A percentile compares a stretch with the other conserved stretches of the same genome.
Evolutionary conservation across 768 basidiomycete species (phyloP).

Genomic region (Mycena rosella): DNA sequence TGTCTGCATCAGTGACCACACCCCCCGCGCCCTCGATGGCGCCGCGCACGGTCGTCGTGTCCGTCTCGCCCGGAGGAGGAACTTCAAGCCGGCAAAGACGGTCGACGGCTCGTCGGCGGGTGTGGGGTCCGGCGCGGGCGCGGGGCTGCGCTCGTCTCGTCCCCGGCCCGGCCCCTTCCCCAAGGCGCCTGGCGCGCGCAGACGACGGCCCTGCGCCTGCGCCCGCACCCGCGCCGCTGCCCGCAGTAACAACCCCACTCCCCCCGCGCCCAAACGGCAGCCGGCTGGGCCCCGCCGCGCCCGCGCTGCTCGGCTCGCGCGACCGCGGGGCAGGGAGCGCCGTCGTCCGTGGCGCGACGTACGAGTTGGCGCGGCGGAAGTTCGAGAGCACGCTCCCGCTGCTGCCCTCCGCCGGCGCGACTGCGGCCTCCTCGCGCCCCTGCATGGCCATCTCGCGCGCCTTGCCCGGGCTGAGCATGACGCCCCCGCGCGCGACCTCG

Average conservation of each 20-base stretch:
- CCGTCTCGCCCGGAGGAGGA: slow-evolving; percentile 80
- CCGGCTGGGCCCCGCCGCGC: slow-evolving; percentile 37
- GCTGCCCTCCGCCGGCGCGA: slow-evolving; percentile 25
- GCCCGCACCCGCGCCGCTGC: no score
- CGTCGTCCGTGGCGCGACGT: slow-evolving; percentile 41
- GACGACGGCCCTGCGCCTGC: slow-evolving; percentile 13
- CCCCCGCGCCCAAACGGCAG: slow-evolving; percentile 21
- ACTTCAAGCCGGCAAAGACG: slow-evolving; percentile 65
- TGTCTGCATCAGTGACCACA: slow-evolving; percentile 48
- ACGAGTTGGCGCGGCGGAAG: slow-evolving; percentile 76
- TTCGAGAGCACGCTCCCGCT: slow-evolving; percentile 65
- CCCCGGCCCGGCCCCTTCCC: no score
- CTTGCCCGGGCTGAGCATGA: slow-evolving; percentile 74
- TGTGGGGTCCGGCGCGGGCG: neutral
- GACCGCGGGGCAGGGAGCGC: neutral
- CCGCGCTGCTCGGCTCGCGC: neutral
- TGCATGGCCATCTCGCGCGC: slow-evolving; percentile 35
- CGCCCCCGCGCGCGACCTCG: slow-evolving; percentile 67
- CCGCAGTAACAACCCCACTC: neutral
- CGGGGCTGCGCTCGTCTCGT: slow-evolving; percentile 14
- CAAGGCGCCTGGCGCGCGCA: neutral
- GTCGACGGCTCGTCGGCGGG: slow-evolving; percentile 16
- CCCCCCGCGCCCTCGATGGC: slow-evolving; percentile 77
- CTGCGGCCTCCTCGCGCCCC: neutral
- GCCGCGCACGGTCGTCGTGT: slow-evolving; percentile 62